phyloP scores from a whole-genome alignment of 2,329 filamentous ascomycete species.

The Arthrobotrys entomopaga region DNA sequence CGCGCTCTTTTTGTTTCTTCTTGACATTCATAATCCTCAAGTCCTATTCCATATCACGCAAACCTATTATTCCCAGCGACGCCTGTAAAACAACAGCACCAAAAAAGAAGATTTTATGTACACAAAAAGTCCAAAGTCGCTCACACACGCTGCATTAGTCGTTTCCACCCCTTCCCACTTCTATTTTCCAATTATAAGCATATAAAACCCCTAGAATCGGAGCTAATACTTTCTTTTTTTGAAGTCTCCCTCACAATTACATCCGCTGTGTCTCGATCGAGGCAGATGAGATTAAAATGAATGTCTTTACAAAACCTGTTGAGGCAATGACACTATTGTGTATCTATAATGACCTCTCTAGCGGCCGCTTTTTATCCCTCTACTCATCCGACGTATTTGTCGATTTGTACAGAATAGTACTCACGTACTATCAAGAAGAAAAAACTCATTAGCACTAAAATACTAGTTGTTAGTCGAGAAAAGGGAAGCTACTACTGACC shows the following conservation, averaged over 20 bases:
- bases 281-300: neutral
- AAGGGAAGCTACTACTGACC: slow-evolving; percentile 65
- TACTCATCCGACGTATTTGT: slow-evolving; percentile 59
- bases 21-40: neutral
- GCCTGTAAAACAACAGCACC: slow-evolving; percentile 1
- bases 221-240: neutral
- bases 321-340: neutral
- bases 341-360: slow-evolving; percentile 62
- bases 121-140: slow-evolving; percentile 11
- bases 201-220: neutral
- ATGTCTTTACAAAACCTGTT: neutral
- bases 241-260: neutral
- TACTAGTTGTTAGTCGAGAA: neutral
- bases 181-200: neutral
- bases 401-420: slow-evolving; percentile 96
- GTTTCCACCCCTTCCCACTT: neutral
- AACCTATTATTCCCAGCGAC: slow-evolving; percentile 9
- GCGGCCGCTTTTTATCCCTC: neutral
- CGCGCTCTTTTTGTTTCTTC: neutral
- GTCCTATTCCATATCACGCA: neutral
- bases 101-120: slow-evolving; percentile 13
- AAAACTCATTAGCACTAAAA: slow-evolving; percentile 55
- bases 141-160: neutral
- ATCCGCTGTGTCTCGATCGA: neutral
- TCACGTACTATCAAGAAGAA: slow-evolving; percentile 77